These are phyloP conservation scores for Colletotrichum spinosum DNA, from an alignment of 2,329 filamentous ascomycete species.

Conservation along the genomic window DNA sequence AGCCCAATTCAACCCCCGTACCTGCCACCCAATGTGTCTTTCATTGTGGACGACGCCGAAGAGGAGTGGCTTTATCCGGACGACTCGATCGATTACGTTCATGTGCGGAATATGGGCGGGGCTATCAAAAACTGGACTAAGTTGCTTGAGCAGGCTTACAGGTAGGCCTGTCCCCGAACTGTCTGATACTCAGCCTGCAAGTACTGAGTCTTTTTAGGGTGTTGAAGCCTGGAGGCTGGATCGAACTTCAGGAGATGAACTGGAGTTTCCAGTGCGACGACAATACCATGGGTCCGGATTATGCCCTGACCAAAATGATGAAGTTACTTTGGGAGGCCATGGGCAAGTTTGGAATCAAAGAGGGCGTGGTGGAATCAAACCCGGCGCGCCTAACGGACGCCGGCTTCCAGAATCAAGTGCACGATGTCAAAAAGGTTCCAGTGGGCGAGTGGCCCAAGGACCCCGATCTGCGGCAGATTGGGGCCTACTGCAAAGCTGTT, in stretches of 20 bases:
- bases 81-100: slow-evolving; percentile 58
- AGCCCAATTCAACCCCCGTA: slow-evolving; percentile 36
- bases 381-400: slow-evolving; percentile 60
- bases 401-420: slow-evolving; percentile 56
- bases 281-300: slow-evolving; percentile 43
- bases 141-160: slow-evolving; percentile 55
- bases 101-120: slow-evolving; percentile 50
- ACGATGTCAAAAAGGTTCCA: slow-evolving; percentile 58
- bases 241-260: slow-evolving; percentile 57
- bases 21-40: slow-evolving; percentile 61
- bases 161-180: neutral
- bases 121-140: slow-evolving; percentile 48
- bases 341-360: slow-evolving; percentile 59
- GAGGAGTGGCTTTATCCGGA: slow-evolving; percentile 51
- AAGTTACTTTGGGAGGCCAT: slow-evolving; percentile 64
- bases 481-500: slow-evolving; percentile 4
- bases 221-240: slow-evolving; percentile 57
- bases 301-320: slow-evolving; percentile 44
- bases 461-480: slow-evolving; percentile 55
- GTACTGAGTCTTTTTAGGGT: slow-evolving; percentile 25
- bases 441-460: slow-evolving; percentile 64
- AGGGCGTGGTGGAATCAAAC: slow-evolving; percentile 60
- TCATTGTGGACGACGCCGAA: slow-evolving; percentile 57
- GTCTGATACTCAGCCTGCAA: neutral
- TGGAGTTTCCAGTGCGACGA: slow-evolving; percentile 56